These are phyloP conservation scores for Boletus pseudo-olivaceus DNA, from an alignment of 768 basidiomycete species.

Conservation along the genomic window DNA sequence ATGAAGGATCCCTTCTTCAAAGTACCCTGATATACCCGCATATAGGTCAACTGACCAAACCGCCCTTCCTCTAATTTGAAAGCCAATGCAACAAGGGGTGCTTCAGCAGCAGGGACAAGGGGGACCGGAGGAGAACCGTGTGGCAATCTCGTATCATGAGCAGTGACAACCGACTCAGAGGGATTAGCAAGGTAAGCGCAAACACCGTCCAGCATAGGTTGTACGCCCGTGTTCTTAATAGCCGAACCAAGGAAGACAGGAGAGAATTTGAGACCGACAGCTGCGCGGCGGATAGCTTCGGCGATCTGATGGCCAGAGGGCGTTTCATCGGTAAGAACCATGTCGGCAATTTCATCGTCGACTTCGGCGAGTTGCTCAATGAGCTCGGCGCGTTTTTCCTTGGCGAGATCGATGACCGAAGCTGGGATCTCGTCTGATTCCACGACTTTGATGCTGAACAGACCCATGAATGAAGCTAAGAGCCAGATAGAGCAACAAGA, in stretches of 20 bases:
- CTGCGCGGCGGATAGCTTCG: conserved; percentile 84
- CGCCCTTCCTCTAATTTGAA: conserved; percentile 99
- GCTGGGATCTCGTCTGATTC: conserved; percentile 87
- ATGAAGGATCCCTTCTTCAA: conserved; percentile 83
- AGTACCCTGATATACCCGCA: conserved; percentile 95
- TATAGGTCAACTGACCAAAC: conserved; percentile 96
- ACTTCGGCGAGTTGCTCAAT: conserved; percentile 96
- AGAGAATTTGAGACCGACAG: conserved; percentile 84
- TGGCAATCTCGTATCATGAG: conserved; percentile 77
- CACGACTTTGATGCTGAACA: conserved; percentile 63
- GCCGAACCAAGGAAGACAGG: conserved; percentile 98
- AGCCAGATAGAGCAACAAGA: neutral
- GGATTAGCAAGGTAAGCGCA: conserved; percentile 95
- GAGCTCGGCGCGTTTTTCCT: conserved; percentile 83
- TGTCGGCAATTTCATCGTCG: conserved; percentile 91
- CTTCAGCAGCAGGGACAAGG: conserved; percentile 77
- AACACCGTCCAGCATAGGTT: conserved; percentile 90
- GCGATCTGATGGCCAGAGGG: conserved; percentile 73
- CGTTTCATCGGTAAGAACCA: conserved; percentile 79
- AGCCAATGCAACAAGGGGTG: conserved; percentile 88
- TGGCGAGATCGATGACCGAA: conserved; percentile 66
- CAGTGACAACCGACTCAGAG: conserved; percentile 69
- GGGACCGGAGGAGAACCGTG: conserved; percentile 64
- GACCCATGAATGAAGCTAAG: neutral
- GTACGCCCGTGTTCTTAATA: conserved; percentile 95